These are phyloP conservation scores for Exophiala viscosa DNA, from an alignment of 2,329 filamentous ascomycete species.

Conservation along the genomic window DNA sequence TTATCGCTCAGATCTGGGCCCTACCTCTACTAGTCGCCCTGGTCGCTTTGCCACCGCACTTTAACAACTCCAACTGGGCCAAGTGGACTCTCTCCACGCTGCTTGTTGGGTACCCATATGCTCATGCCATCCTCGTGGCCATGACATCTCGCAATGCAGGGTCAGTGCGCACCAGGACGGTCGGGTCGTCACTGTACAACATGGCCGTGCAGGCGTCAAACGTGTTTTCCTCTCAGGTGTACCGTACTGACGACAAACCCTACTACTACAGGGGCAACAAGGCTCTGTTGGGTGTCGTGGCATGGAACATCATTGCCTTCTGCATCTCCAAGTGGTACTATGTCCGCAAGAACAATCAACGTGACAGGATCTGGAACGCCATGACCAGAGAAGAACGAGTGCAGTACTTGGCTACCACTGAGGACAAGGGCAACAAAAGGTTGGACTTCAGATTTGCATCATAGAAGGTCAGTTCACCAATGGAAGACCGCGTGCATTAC, in stretches of 20 bases:
- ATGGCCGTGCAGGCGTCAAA: constrained; percentile 44
- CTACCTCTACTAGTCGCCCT: constrained; percentile 58
- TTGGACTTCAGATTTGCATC: constrained; percentile 36
- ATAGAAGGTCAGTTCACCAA: neutral
- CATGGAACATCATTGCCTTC: constrained; percentile 46
- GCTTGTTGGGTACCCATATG: constrained; percentile 54
- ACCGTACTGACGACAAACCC: constrained; percentile 54
- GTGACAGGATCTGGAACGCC: constrained; percentile 37
- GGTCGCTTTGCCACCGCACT: constrained; percentile 52
- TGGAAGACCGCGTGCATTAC: too few relatives aligned
- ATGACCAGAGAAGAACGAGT: constrained; percentile 43
- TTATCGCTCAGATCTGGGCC: constrained; percentile 56
- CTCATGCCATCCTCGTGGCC: constrained; percentile 58
- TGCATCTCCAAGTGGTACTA: constrained; percentile 34
- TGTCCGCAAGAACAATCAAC: constrained; percentile 30
- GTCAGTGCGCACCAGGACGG: constrained; percentile 58
- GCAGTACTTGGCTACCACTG: constrained; percentile 46
- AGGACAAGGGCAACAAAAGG: constrained; percentile 44
- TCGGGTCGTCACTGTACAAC: constrained; percentile 54
- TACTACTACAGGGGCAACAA: constrained; percentile 51
- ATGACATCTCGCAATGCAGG: constrained; percentile 62
- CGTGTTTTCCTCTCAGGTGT: constrained; percentile 48
- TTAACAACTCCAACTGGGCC: constrained; percentile 45
- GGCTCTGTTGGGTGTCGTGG: constrained; percentile 47
- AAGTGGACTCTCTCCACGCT: constrained; percentile 51